Base-by-base conservation (phyloP, 305 asterid species). In the Fraxinus dipetala region DNA sequence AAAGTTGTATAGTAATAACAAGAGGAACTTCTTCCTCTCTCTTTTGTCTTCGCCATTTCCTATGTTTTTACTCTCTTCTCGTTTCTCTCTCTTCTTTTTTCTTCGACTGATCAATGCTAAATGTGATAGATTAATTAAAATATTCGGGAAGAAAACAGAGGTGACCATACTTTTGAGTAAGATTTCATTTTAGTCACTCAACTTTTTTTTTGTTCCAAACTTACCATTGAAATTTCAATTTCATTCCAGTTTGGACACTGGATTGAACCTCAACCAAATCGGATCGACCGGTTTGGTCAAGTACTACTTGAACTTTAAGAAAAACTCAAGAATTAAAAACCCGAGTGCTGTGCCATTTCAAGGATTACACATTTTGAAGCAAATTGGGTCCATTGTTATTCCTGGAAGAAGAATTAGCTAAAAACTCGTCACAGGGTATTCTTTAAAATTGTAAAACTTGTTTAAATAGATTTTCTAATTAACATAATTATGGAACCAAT, bases 21-120 rank as follows among this genome's bases (percentile, higher is more conserved):
- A 31, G 82, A 75, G 82, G 79, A 84, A 88, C 89, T 85, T 82
- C 86, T 86, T 84, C 91, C 85, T 83, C 90, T 84, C 80, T 88
- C 80, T 86, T 70, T 87, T 80, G 81, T 86, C 90, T 88, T 90
- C 91, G 90, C 94, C 94, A 89, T 94, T 92, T 91, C 91, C 97
- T 90, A 90, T 59, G 22, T 82, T 78, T 84, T 81, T 45, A 40
- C 76, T 81, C 82, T 85, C 77, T 82, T 85, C 74, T 80, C 75
- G 51, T 76, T 63, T 79, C 75, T 77, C 85, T 79, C 61, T 72
- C 78, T 54, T 78, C 73, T 72, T 76, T 78, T 78, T 77, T 80
- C 81, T 80, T 80, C 61, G 54, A 61, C 85, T 80, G 83, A 86
- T 83, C 59, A 81, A 86, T 85, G 84, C 85, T 78, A 80, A 85